Evolutionary conservation across 148 eudicot genomes (phyloP).

Genomic region (Chenopodium formosanum): DNA sequence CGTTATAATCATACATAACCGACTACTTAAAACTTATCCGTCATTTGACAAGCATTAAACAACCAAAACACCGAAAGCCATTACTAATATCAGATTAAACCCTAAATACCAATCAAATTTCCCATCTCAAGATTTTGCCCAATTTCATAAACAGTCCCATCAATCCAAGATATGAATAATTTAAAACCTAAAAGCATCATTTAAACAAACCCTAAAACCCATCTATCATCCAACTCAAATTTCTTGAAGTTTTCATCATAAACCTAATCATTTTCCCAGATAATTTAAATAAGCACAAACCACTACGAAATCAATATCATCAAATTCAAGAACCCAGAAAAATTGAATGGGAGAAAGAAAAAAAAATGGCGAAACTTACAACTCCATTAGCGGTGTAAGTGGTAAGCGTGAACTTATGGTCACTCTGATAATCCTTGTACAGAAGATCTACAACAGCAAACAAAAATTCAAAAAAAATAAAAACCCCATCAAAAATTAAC

Average conservation of each 20-base stretch:
- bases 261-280: not conserved
- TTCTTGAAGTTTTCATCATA: not conserved
- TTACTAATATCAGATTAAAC: not conserved
- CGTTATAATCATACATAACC: not conserved
- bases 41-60: not conserved
- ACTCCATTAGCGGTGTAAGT: slow-evolving; percentile 66
- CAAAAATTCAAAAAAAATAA: no score
- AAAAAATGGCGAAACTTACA: slow-evolving; percentile 37
- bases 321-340: not conserved
- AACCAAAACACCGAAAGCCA: not conserved
- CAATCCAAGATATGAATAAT: not conserved
- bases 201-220: not conserved
- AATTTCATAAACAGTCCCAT: not conserved
- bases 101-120: not conserved
- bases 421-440: slow-evolving; percentile 73
- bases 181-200: not conserved
- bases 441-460: slow-evolving; percentile 57
- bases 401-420: slow-evolving; percentile 78
- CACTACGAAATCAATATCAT: not conserved
- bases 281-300: no score
- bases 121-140: not conserved
- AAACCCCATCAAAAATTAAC: not conserved
- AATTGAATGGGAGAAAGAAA: not conserved
- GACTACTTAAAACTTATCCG: not conserved
- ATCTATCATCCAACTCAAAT: not conserved